These are phyloP conservation scores for Cadophora gregata DNA, from an alignment of 2,329 filamentous ascomycete genomes.

Conservation along the genomic window DNA sequence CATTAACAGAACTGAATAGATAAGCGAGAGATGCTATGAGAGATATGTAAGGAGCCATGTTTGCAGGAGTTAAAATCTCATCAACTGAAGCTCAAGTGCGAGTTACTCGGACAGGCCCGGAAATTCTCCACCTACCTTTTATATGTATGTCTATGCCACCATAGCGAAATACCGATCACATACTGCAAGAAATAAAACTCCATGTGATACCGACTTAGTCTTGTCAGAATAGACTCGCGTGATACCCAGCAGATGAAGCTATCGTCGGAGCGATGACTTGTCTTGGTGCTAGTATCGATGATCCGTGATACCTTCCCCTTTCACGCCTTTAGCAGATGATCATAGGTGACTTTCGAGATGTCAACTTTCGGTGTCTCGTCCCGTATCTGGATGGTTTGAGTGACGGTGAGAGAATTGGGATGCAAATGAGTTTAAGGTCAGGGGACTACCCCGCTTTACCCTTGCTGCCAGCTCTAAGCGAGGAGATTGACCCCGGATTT, in stretches of 20 bases:
- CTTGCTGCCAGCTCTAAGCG: not conserved
- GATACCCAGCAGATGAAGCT: not conserved
- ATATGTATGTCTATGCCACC: not conserved
- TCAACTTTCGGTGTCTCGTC: not conserved
- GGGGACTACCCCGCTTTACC: slow-evolving; percentile 7
- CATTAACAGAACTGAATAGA: not conserved
- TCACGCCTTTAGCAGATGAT: not conserved
- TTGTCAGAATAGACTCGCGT: not conserved
- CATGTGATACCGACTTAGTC: slow-evolving; percentile 12
- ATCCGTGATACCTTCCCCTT: slow-evolving; percentile 1
- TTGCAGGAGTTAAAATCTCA: not conserved
- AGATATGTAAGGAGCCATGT: not conserved
- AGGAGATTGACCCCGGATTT: not conserved
- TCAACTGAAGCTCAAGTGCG: not conserved
- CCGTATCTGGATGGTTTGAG: not conserved
- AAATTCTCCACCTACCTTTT: not conserved
- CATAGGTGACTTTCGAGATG: not conserved
- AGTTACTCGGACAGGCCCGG: not conserved
- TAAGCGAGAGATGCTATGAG: not conserved
- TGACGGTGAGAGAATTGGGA: slow-evolving; percentile 6
- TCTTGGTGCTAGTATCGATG: not conserved
- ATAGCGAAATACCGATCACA: not conserved
- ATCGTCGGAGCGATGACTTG: slow-evolving; percentile 6
- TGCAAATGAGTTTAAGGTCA: not conserved
- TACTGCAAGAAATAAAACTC: not conserved